These are phyloP conservation scores for Candida palmyrensis DNA, from an alignment of 805 yeast genomes.

Conservation along the genomic window DNA sequence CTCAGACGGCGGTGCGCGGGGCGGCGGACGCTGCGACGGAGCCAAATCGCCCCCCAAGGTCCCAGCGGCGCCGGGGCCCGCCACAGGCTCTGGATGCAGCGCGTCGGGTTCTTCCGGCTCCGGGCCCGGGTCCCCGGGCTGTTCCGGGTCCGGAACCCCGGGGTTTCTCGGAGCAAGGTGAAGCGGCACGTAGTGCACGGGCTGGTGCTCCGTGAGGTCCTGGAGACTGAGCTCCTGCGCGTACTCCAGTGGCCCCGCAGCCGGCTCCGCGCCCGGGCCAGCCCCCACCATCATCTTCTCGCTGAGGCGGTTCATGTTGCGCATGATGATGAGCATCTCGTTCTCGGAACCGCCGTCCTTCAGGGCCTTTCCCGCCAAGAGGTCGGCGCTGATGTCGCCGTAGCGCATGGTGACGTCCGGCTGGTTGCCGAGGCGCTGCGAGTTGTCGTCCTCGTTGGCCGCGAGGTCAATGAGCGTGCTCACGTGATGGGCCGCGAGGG, in stretches of 20 bases:
- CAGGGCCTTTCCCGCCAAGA: conserved; percentile 7
- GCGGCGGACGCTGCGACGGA: too few species aligned
- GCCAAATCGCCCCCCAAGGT: too few species aligned
- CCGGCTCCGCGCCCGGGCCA: conserved; percentile 3
- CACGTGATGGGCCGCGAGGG: conserved; percentile 38
- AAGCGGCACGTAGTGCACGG: conserved; percentile 25
- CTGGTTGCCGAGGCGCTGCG: conserved; percentile 67
- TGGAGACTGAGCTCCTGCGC: conserved; percentile 29
- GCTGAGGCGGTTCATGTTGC: conserved; percentile 85
- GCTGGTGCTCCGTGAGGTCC: conserved; percentile 32
- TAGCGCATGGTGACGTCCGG: conserved; percentile 88
- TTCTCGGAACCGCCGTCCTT: conserved; percentile 27
- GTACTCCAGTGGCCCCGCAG: conserved; percentile 16
- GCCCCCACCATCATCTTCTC: conserved; percentile 59
- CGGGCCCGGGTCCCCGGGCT: too few species aligned
- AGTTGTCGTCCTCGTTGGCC: conserved; percentile 79
- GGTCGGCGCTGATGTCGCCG: conserved; percentile 38
- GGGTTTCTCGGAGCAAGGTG: conserved; percentile 23
- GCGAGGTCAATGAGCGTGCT: conserved; percentile 71
- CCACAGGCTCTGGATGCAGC: conserved; percentile 1
- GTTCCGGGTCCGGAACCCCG: not conserved
- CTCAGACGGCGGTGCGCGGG: not conserved
- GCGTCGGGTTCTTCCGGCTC: too few species aligned
- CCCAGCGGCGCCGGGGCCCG: not conserved
- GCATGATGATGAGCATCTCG: conserved; percentile 70